Evolutionary conservation across 495 filamentous ascomycete species (phyloP).

Genomic region (Aspergillus panamensis): DNA sequence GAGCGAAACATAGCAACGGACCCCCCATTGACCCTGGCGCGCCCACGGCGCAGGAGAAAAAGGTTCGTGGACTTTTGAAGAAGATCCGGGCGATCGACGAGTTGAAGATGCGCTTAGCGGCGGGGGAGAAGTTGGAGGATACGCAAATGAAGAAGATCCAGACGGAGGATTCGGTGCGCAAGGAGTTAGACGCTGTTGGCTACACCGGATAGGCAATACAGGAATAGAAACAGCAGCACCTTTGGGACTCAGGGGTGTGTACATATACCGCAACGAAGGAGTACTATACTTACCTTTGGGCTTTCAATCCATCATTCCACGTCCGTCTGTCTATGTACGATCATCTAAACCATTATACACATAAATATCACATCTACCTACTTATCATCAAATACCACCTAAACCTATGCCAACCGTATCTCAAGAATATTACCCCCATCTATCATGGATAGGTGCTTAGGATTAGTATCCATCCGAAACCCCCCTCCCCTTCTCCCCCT

Average conservation of each 20-base stretch:
- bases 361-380: no score
- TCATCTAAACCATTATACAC: no score
- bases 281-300: neutral
- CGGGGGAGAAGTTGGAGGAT: constrained; percentile 94
- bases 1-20: constrained; percentile 30
- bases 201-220: constrained; percentile 38
- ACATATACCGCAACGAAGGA: constrained; percentile 9
- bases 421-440: neutral
- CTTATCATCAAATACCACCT: no score
- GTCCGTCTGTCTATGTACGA: no score
- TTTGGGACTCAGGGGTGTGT: neutral
- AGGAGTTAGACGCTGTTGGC: constrained; percentile 70
- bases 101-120: constrained; percentile 89
- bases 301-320: no score
- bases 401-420: no score
- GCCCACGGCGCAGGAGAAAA: constrained; percentile 69
- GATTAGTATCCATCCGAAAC: constrained; percentile 22
- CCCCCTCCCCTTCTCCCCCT: constrained; percentile 43
- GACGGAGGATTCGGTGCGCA: constrained; percentile 77
- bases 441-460: neutral
- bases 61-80: constrained; percentile 85
- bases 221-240: neutral
- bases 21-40: constrained; percentile 23
- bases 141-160: constrained; percentile 98
- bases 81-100: constrained; percentile 98